phyloP scores from a whole-genome alignment of 306 rosid species.

The Malus fusca region DNA sequence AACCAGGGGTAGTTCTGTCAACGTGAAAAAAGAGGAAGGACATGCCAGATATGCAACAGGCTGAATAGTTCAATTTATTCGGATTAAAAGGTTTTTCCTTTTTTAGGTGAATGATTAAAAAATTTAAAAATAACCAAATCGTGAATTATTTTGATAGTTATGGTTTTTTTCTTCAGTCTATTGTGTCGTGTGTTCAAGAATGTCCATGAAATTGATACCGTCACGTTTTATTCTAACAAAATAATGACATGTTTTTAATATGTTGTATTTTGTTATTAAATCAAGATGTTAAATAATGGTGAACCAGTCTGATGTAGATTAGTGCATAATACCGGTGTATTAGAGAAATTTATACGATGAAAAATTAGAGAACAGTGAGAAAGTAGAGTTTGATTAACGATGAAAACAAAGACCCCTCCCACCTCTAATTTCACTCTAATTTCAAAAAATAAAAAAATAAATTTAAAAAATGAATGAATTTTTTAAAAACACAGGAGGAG shows the following conservation, averaged over 20 bases:
- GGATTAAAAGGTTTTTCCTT: no score
- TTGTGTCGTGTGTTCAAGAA: no score
- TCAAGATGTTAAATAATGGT: accelerated
- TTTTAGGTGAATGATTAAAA: background rate
- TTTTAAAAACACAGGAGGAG: background rate
- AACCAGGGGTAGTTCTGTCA: constrained; percentile 17
- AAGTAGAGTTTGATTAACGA: constrained; percentile 20
- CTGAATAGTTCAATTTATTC: background rate
- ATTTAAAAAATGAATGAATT: background rate
- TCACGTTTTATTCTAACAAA: no score
- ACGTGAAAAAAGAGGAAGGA: background rate
- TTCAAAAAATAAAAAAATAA: background rate
- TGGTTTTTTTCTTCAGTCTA: no score
- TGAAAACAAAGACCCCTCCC: constrained; percentile 21
- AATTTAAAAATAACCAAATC: background rate
- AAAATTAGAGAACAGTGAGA: background rate
- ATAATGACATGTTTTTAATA: no score
- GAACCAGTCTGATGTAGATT: no score
- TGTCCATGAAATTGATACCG: no score
- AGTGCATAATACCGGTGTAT: no score
- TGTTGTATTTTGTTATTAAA: no score
- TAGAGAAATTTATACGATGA: no score
- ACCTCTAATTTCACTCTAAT: background rate
- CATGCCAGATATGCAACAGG: constrained; percentile 28
- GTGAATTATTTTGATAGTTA: no score